Base-by-base conservation (phyloP, 176 grass and related monocot species). In the Oryza nivara region DNA sequence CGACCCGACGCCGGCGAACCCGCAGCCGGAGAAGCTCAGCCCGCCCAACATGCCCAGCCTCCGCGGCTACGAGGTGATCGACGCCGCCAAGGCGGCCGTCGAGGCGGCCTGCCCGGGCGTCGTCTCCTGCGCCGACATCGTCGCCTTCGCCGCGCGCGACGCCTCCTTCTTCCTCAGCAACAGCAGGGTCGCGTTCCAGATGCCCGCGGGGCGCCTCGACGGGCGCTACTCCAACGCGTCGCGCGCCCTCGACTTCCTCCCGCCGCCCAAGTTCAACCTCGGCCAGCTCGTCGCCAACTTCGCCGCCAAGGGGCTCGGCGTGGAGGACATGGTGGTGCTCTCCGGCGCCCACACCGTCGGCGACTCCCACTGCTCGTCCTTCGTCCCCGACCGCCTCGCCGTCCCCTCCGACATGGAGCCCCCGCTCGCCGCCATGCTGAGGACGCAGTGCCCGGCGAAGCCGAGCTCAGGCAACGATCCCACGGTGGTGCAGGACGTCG, bases 51-150 rank as follows among this genome's bases (percentile, higher is more conserved):
- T 76, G 81, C 89, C 89, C 1, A 91, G 92, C 84, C 84, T 94
- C n/a, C 83, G 82, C 0, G 89, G 89, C 46, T 94, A 89, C 70
- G 92, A 91, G 61, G 87, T 87, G 16, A 82, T 94, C 69, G 92
- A 89, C 67, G 81, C 73, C 1, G 87, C 87, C 72, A 94, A 94
- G 86, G 61, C 9, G 3, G 91, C 85, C 12, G 40, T 93, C 30
- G 88, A 93, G 85, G 4, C 0, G 0, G 76, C 56, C 30, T 88
- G 88, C 58, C 73, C 64, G 3, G 72, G 82, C 58, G 40, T 87
- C 5, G 79, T 92, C 56, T 90, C 90, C 13, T 90, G 85, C 73
- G 82, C 88, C 6, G 93, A 93, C 40, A 86, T 93, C 61, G 34
- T 93, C 17, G 82, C 82, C 9, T 90, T 93, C 65, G 82, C 92